Evolutionary conservation across 768 basidiomycete genomes (phyloP), one percentile per base, ranked within the genome.

Genomic region (Suillus discolor): DNA sequence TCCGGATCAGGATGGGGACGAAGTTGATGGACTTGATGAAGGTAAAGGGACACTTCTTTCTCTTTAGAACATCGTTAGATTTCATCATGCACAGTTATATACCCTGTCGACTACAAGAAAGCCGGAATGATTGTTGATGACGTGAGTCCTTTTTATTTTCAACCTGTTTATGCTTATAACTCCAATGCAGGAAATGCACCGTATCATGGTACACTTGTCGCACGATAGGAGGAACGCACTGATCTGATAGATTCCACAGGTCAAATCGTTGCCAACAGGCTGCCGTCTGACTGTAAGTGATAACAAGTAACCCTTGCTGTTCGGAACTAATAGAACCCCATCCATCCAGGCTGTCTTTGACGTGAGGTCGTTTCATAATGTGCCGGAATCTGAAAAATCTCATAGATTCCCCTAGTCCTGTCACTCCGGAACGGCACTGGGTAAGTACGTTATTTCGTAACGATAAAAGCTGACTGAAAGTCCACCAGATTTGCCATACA

Each of bases 41-140:
- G 87, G 89, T 88, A 28, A 0, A 38, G 67, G 39, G n/a, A 3
- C 23, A 39, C 28, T 25, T 42, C 20, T 15, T 6, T 44, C 2
- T 38, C 15, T 16, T 65, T 3, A 31, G 25, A 16, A 18, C 25
- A 49, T 34, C 44, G 1, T 61, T 54, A 41, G n/a, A 31, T 53
- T 55, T 41, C 2, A 6, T 13, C 38, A 34, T n/a, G 2, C n/a
- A 3, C 66, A 91, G 91, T 89, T 31, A 96, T 99, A 69, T 98
- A 89, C 73, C 97, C 97, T 0, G 74, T 96, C 23, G 97, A 99
- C 76, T 93, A 88, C 81, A 85, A 92, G 79, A 77, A 80, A 49
- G 80, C 80, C 0, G 93, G 94, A 0, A 83, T 91, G 63, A 96
- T 99, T 63, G 78, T 94, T 20, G 97, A 92, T 67, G 89, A 91